phyloP scores from a whole-genome alignment of 345 rosid genomes.

The Citrus sinensis region DVS_A1.0 CM039169.1:26501501-26502000 shows the following conservation, averaged over 20 bases:
- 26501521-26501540: slow-evolving; percentile 3
- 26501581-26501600: neutral
- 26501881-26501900: too few relatives aligned
- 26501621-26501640: neutral
- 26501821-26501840: too few relatives aligned
- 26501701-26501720: neutral
- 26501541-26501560: slow-evolving; percentile 25
- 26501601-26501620: neutral
- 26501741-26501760: too few relatives aligned
- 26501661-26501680: neutral
- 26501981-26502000: neutral
- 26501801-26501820: too few relatives aligned
- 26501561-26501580: slow-evolving; percentile 12
- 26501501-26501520: neutral
- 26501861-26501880: too few relatives aligned
- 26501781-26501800: too few relatives aligned
- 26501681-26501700: neutral
- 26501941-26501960: too few relatives aligned
- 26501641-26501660: neutral
- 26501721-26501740: neutral
- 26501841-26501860: too few relatives aligned
- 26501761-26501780: too few relatives aligned
- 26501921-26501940: neutral
- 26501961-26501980: neutral
- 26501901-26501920: neutral